Percentiles rank a stretch among this genome's conserved stretches.
phyloP scores from a whole-genome alignment of 495 filamentous ascomycete genomes.

The Rusavskia elegans region DNA sequence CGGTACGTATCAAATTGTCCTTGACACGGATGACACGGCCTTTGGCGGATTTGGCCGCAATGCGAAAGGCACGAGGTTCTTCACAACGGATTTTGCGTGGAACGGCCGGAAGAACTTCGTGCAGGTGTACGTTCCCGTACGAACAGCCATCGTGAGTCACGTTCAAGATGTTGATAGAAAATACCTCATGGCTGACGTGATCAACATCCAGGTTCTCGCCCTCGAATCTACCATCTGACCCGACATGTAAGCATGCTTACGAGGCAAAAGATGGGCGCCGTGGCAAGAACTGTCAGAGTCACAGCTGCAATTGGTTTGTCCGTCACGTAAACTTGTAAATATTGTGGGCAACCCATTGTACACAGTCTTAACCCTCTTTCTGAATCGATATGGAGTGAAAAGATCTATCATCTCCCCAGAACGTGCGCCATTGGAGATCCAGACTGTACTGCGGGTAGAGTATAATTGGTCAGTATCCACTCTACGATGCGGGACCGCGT shows the following conservation, averaged over 20 bases:
- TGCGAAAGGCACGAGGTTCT: conserved; percentile 64
- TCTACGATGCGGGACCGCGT: too few species aligned
- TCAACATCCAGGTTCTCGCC: conserved; percentile 10
- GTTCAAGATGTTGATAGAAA: not conserved
- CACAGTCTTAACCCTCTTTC: too few species aligned
- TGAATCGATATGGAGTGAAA: too few species aligned
- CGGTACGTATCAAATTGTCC: conserved; percentile 77
- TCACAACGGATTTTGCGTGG: conserved; percentile 79
- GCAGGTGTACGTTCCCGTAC: conserved; percentile 78
- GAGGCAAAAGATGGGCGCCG: not conserved
- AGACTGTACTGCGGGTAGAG: too few species aligned
- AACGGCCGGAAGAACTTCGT: conserved; percentile 77
- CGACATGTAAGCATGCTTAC: not conserved
- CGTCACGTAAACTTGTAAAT: too few species aligned
- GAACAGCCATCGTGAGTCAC: conserved; percentile 68
- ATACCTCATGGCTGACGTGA: conserved; percentile 1
- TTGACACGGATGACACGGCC: conserved; percentile 62
- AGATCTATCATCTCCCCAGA: too few species aligned
- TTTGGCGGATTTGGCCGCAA: conserved; percentile 73
- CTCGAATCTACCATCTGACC: conserved; percentile 13
- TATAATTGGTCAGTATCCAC: too few species aligned
- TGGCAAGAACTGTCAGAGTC: too few species aligned
- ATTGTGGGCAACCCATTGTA: too few species aligned
- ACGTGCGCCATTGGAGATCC: too few species aligned
- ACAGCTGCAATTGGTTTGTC: too few species aligned